Conservation (phyloP, 1,139 yeast genomes). For the Debaryomyces subglobosus region DNA sequence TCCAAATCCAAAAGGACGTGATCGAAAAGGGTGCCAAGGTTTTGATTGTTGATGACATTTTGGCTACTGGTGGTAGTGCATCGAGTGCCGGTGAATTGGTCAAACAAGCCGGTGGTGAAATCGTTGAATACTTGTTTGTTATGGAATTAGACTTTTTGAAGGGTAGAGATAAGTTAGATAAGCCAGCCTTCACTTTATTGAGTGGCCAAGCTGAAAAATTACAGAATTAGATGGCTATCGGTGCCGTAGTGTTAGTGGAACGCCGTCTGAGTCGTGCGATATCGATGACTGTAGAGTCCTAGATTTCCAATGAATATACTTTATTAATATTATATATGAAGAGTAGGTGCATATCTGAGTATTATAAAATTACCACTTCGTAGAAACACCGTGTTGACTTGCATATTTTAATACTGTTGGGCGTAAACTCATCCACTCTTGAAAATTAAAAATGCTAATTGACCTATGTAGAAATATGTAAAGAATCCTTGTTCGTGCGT, state of each 20-base stretch:
- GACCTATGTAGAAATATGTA: slow-evolving; percentile 81
- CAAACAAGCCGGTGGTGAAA: slow-evolving; percentile 61
- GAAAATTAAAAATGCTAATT: slow-evolving; percentile 78
- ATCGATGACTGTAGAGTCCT: background rate
- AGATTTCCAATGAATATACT: slow-evolving; percentile 2
- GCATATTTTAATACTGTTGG: background rate
- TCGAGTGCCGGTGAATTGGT: slow-evolving; percentile 90
- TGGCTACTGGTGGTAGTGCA: slow-evolving; percentile 98
- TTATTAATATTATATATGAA: slow-evolving; percentile 1
- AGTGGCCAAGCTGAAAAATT: slow-evolving; percentile 73
- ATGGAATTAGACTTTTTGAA: slow-evolving; percentile 94
- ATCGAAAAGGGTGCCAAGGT: slow-evolving; percentile 82
- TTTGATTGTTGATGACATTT: slow-evolving; percentile 89
- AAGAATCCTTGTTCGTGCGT: slow-evolving; percentile 88
- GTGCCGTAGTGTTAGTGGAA: background rate
- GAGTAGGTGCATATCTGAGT: background rate
- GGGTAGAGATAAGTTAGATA: slow-evolving; percentile 86
- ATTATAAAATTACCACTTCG: background rate
- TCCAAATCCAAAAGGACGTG: slow-evolving; percentile 85
- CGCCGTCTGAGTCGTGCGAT: background rate
- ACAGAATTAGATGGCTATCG: slow-evolving; percentile 6
- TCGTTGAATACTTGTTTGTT: slow-evolving; percentile 81
- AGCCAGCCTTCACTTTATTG: slow-evolving; percentile 85
- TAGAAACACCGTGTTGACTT: background rate
- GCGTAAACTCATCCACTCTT: slow-evolving; percentile 55